A percentile compares a stretch with the other conserved stretches of the same genome.
These are phyloP conservation scores for Fusarium oxysporum DNA, from an alignment of 2,329 filamentous ascomycete species.

Conservation along the genomic window DNA sequence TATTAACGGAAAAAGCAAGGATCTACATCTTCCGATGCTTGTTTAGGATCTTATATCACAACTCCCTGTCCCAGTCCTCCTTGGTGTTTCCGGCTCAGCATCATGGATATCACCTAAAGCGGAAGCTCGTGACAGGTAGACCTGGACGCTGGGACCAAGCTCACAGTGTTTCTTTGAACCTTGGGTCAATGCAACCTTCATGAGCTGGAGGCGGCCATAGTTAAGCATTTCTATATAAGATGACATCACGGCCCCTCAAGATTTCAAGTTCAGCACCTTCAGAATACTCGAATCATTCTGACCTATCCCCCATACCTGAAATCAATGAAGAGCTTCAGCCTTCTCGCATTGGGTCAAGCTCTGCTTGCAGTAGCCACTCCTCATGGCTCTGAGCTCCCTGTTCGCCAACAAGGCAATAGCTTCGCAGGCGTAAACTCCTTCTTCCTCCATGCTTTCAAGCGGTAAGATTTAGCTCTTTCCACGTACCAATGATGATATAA, in stretches of 20 bases:
- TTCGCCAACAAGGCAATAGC: not conserved
- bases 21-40: not conserved
- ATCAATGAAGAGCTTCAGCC: not conserved
- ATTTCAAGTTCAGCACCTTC: fast-evolving
- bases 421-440: not conserved
- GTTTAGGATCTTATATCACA: not conserved
- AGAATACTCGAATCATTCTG: fast-evolving
- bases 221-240: not conserved
- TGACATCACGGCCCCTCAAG: not conserved
- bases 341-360: not conserved
- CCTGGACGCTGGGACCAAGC: not conserved
- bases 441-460: not conserved
- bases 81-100: fast-evolving
- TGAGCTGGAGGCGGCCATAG: fast-evolving
- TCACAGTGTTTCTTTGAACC: fast-evolving
- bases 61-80: fast-evolving
- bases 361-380: not conserved
- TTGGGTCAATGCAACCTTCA: not conserved
- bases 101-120: not conserved
- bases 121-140: not conserved
- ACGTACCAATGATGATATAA: fast-evolving
- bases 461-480: fast-evolving
- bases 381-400: not conserved
- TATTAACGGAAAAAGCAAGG: not conserved
- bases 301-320: fast-evolving